phyloP scores from a whole-genome alignment of 495 filamentous ascomycete genomes.

The Chaetomium cochliodes region DNA sequence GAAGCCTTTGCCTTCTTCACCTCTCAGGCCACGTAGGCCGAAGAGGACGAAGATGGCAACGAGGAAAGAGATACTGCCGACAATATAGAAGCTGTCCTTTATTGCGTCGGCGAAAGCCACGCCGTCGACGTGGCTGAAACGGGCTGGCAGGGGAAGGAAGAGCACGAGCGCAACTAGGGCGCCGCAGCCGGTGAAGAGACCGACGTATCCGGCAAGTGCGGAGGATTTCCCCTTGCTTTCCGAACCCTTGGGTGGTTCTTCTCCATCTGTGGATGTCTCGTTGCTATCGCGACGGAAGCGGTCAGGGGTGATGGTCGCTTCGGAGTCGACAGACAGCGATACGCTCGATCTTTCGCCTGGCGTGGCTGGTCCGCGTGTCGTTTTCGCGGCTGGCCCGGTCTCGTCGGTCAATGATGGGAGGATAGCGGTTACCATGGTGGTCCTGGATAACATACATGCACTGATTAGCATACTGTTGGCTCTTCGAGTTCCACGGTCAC shows the following conservation, averaged over 20 bases:
- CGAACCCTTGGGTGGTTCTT: slow-evolving; percentile 12
- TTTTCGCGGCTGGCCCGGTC: slow-evolving; percentile 31
- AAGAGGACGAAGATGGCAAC: slow-evolving; percentile 75
- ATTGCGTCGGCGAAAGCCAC: slow-evolving; percentile 67
- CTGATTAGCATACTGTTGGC: neutral
- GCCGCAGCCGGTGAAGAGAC: slow-evolving; percentile 87
- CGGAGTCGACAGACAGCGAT: slow-evolving; percentile 58
- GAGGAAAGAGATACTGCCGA: slow-evolving; percentile 66
- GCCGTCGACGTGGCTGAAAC: slow-evolving; percentile 64
- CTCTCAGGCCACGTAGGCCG: slow-evolving; percentile 73
- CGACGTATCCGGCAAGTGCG: slow-evolving; percentile 82
- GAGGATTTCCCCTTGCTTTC: slow-evolving; percentile 44
- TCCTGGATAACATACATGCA: slow-evolving; percentile 35
- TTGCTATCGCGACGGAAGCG: slow-evolving; percentile 38
- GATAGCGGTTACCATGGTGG: slow-evolving; percentile 97
- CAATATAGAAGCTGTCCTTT: slow-evolving; percentile 78
- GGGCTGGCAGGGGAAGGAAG: slow-evolving; percentile 84
- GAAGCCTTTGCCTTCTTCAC: slow-evolving; percentile 75
- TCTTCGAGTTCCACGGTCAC: slow-evolving; percentile 20
- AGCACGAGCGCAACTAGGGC: slow-evolving; percentile 76
- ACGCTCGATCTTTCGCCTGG: slow-evolving; percentile 40
- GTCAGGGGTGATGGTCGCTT: slow-evolving; percentile 62
- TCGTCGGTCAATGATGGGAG: slow-evolving; percentile 77
- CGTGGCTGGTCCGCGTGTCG: slow-evolving; percentile 13
- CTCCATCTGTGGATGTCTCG: slow-evolving; percentile 12